Evolutionary conservation across 139 green algal genomes (phyloP).

Genomic region (Coelastrella sp.): DNA sequence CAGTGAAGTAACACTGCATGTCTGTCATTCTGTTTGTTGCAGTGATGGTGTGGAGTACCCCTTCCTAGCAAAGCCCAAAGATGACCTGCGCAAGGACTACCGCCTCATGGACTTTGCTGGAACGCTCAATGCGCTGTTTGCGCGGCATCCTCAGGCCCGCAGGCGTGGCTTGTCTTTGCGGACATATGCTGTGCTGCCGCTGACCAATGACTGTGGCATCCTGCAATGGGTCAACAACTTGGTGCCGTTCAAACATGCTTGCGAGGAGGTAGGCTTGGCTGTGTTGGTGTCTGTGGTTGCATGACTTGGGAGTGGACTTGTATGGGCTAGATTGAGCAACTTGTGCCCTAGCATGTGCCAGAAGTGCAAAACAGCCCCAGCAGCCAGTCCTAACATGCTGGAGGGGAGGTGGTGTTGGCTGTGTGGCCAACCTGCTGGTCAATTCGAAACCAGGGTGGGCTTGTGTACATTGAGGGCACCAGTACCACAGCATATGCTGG

Average conservation of each 20-base stretch:
- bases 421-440: too few species aligned
- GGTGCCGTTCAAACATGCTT: slow-evolving; percentile 61
- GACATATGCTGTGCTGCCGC: slow-evolving; percentile 90
- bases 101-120: slow-evolving; percentile 96
- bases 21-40: slow-evolving; percentile 52
- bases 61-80: slow-evolving; percentile 98
- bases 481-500: too few species aligned
- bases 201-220: slow-evolving; percentile 96
- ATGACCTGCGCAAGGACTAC: slow-evolving; percentile 98
- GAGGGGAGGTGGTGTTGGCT: too few species aligned
- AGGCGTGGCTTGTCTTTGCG: slow-evolving; percentile 86
- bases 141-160: slow-evolving; percentile 53
- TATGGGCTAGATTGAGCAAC: too few species aligned
- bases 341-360: too few species aligned
- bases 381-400: too few species aligned
- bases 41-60: slow-evolving; percentile 88
- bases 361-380: too few species aligned
- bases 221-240: slow-evolving; percentile 76
- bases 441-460: too few species aligned
- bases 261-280: slow-evolving; percentile 56
- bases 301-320: too few species aligned
- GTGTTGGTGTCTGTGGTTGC: too few species aligned
- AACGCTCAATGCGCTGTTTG: slow-evolving; percentile 61
- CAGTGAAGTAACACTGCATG: neutral
- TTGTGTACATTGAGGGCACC: too few species aligned